Conservation (phyloP, 2,329 filamentous ascomycete species). For the Trichoderma cornu-damae region DNA sequence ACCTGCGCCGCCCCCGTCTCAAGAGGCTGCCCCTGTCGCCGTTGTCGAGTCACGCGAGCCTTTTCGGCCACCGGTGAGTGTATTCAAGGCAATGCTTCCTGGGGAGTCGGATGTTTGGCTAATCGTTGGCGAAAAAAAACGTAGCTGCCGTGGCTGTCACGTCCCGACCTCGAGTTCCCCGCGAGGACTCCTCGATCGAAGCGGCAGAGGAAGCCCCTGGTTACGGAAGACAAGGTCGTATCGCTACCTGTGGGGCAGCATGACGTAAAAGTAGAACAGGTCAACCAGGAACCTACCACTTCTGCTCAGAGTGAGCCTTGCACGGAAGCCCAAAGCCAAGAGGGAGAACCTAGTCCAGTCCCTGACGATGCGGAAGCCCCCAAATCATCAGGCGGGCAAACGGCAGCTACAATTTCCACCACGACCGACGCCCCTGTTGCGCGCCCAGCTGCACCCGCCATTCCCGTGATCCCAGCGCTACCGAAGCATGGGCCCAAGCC, state of each 20-base stretch:
- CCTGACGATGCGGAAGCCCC: constrained; percentile 17
- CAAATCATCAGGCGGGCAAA: constrained; percentile 21
- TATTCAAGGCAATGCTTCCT: not conserved
- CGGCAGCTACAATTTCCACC: constrained; percentile 13
- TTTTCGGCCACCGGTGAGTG: constrained; percentile 50
- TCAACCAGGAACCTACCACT: constrained; percentile 20
- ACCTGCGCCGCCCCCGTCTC: constrained; percentile 22
- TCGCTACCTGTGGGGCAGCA: constrained; percentile 41
- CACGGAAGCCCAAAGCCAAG: not conserved
- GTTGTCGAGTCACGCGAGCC: constrained; percentile 26
- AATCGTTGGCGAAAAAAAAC: constrained; percentile 7
- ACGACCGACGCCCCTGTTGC: constrained; percentile 25
- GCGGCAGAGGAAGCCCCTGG: constrained; percentile 40
- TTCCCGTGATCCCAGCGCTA: constrained; percentile 45
- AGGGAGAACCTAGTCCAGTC: not conserved
- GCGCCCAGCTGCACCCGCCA: constrained; percentile 36
- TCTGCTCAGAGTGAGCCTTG: constrained; percentile 6
- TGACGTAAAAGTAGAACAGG: constrained; percentile 30
- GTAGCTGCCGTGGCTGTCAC: constrained; percentile 57
- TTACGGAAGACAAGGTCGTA: constrained; percentile 35
- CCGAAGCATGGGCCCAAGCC: constrained; percentile 37
- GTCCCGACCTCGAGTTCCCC: constrained; percentile 49
- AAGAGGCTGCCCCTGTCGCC: constrained; percentile 2
- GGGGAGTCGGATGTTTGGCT: not conserved
- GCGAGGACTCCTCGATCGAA: constrained; percentile 34